Evolutionary conservation across 208 protist genomes (phyloP).

Genomic region (Sergeia podlipaevii): DNA sequence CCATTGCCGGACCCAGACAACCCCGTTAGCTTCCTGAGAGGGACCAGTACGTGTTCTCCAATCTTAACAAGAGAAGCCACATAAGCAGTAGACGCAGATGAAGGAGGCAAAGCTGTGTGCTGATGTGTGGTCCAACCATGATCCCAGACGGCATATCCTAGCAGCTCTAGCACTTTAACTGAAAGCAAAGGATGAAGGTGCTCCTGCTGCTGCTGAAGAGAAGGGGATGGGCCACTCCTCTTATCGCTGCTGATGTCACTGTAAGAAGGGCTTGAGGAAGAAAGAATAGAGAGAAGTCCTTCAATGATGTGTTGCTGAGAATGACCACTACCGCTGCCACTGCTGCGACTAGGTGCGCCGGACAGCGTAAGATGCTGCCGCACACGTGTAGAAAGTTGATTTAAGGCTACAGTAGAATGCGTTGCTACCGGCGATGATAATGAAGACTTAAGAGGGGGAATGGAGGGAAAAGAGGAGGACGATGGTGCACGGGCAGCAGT

Average conservation of each 20-base stretch:
- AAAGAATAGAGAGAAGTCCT: background rate
- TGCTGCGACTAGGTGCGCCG: background rate
- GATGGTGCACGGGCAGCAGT: too few species aligned
- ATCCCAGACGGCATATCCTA: constrained; percentile 41
- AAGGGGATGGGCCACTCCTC: background rate
- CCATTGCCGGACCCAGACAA: constrained; percentile 3
- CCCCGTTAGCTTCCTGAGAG: too few species aligned
- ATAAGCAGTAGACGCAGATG: constrained; percentile 4
- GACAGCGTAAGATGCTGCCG: too few species aligned
- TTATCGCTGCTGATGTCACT: background rate
- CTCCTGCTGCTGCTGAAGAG: background rate
- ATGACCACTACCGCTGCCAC: background rate
- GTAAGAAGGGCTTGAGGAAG: too few species aligned
- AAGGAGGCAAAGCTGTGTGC: constrained; percentile 1
- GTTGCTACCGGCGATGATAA: too few species aligned
- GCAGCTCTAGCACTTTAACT: constrained; percentile 35
- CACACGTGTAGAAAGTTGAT: too few species aligned
- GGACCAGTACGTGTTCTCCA: background rate
- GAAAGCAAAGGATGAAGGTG: constrained; percentile 57
- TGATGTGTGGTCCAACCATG: background rate
- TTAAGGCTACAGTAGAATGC: too few species aligned
- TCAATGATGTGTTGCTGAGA: background rate
- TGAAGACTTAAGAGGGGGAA: too few species aligned
- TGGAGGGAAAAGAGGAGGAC: too few species aligned
- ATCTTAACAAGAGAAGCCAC: background rate